Evolutionary conservation across 1,284 basidiomycete genomes (phyloP), one percentile per base, ranked within the genome.

Genomic region (Salmacisia buchloeana): DNA sequence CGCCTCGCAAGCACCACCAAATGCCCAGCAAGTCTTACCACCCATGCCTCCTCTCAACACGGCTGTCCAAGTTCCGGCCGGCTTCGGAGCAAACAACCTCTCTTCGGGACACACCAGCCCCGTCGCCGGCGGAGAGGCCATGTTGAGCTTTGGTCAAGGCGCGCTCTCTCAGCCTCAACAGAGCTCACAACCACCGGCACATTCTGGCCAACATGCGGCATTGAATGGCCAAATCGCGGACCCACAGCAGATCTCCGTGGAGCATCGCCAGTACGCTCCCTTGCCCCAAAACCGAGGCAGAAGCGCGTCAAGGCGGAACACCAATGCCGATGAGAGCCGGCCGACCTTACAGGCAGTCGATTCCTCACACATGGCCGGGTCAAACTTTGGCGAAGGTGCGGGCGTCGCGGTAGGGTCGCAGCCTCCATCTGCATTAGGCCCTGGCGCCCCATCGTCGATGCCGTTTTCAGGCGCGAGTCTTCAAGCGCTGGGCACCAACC

Each of bases 111-210:
- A n/a, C n/a, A n/a, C n/a, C n/a, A n/a, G n/a, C n/a, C n/a, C n/a
- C n/a, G n/a, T n/a, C n/a, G n/a, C n/a, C n/a, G n/a, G n/a, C n/a
- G n/a, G n/a, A n/a, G n/a, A n/a, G n/a, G n/a, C n/a, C n/a, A n/a
- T n/a, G n/a, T n/a, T n/a, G n/a, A n/a, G n/a, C n/a, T n/a, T n/a
- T n/a, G n/a, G n/a, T n/a, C n/a, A n/a, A n/a, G n/a, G n/a, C n/a
- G n/a, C n/a, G n/a, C n/a, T n/a, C n/a, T n/a, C n/a, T n/a, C 36
- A 54, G 49, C 49, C 31, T 12, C 49, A 54, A 33, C 49, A 54
- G 29, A 12, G 18, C 13, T 13, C 3, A 54, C 49, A 54, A 31
- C n/a, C 41, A 43, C 18, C 41, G 41, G 41, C 27, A 29, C 27
- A 15, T 10, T 33, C 49, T 10, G 10, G 18, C 7, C 49, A n/a